Base-by-base conservation (phyloP, 108 stramenopile species). In the Seminavis robusta region DNA sequence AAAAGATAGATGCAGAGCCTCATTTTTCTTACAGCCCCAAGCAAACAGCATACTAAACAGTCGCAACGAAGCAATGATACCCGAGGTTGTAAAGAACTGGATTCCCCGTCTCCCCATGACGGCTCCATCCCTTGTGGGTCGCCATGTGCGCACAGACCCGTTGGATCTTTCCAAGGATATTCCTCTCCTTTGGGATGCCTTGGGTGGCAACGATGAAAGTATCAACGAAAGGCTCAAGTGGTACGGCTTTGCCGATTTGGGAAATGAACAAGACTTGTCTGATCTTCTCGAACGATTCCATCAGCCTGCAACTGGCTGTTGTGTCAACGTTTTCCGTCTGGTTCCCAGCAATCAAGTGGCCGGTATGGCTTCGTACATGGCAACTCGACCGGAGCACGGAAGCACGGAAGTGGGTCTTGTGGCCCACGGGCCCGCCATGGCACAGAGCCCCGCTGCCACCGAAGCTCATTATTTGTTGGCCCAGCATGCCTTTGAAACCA, bases 401-500 rank as follows among this genome's bases (percentile, higher is more conserved):
- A 54, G 16, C 1, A 54, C 52, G 34, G 52, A 54, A 36, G 34
- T 54, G 1, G 52, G 34, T 7, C 21, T 24, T 23, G 52, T 54
- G 33, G 52, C 29, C 19, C 52, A 54, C 20, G 52, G 52, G 11
- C 33, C 15, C n/a, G 52, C 34, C 52, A 36, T 54, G 52, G 52
- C 52, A 6, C 33, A 23, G 20, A 54, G 34, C 1, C 33, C 36
- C 1, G 52, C 52, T 17, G 27, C 52, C 3, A 54, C 52, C 19
- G 52, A 54, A 54, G 52, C 52, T 13, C 52, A 54, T 37, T 54
- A 54, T 54, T 54, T 33, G 34, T 38, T 54, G 36, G 34, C 34
- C 2, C 33, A 20, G 0, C 52, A 54, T 21, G 52, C 19, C 1
- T 54, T 54, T 32, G 33, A 54, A 15, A 1, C 33, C 16, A 13